phyloP scores from a whole-genome alignment of 768 basidiomycete species.

The Boletus sensibilis region DNA sequence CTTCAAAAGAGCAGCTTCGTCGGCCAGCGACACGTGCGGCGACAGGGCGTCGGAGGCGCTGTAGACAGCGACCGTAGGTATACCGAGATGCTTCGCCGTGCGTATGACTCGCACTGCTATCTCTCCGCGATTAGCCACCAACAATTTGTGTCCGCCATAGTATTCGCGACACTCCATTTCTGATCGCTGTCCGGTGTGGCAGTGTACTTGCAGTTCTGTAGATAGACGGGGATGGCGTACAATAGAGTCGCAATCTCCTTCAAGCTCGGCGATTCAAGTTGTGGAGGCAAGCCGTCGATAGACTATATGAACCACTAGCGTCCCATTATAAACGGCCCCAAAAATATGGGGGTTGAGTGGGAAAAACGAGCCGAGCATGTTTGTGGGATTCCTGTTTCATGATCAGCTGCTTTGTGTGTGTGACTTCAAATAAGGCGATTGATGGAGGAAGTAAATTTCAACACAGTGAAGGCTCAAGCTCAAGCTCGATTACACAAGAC shows the following conservation, averaged over 20 bases:
- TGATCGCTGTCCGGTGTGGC: not conserved
- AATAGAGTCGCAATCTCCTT: not conserved
- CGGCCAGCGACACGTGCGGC: constrained; percentile 56
- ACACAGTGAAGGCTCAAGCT: not conserved
- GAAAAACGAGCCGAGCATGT: too few species aligned
- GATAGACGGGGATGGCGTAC: not conserved
- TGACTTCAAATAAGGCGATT: not conserved
- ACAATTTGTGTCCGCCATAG: constrained; percentile 45
- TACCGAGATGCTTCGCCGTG: constrained; percentile 50
- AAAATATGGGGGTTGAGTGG: not conserved
- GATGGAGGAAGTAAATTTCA: not conserved
- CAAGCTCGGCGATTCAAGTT: too few species aligned
- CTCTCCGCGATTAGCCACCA: constrained; percentile 72
- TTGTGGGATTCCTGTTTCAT: not conserved
- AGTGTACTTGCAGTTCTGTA: not conserved
- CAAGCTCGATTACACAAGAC: not conserved
- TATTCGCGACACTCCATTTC: constrained; percentile 13
- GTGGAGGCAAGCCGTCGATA: too few species aligned
- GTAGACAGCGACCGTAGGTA: constrained; percentile 59
- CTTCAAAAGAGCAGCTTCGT: constrained; percentile 45
- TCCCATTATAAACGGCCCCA: not conserved
- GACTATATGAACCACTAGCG: not conserved
- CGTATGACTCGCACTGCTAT: constrained; percentile 64
- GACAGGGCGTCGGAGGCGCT: constrained; percentile 56
- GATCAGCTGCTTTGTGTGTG: not conserved